Conservation (phyloP, 2,329 filamentous ascomycete genomes). For the Diaporthe aspalathi region DNA sequence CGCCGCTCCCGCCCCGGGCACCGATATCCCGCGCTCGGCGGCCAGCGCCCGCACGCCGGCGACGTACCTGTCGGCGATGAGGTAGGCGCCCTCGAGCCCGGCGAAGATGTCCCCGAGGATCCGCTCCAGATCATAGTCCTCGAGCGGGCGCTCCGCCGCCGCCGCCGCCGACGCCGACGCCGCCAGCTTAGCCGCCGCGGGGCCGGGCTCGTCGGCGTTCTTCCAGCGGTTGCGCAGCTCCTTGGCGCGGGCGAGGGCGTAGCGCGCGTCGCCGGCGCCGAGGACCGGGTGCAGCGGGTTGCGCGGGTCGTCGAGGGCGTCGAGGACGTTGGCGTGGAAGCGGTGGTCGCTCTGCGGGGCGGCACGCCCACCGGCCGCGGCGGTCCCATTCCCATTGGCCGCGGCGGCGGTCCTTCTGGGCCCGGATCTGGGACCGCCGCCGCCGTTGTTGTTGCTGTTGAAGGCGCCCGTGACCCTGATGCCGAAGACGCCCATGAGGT, state of each 20-base stretch:
- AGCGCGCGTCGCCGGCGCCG: constrained; percentile 64
- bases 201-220: constrained; percentile 63
- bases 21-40: constrained; percentile 41
- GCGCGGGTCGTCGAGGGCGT: constrained; percentile 65
- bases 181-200: too few species aligned
- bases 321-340: constrained; percentile 78
- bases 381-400: background rate
- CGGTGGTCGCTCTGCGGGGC: constrained; percentile 47
- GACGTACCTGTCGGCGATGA: constrained; percentile 61
- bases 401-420: background rate
- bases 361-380: too few species aligned
- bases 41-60: constrained; percentile 32
- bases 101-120: constrained; percentile 69
- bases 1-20: constrained; percentile 26
- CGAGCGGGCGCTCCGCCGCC: constrained; percentile 55
- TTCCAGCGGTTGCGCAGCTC: constrained; percentile 80
- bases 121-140: constrained; percentile 69
- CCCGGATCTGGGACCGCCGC: constrained; percentile 11
- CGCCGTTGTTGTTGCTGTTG: background rate
- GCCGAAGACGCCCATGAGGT: constrained; percentile 73
- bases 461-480: constrained; percentile 59
- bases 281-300: constrained; percentile 69
- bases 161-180: too few species aligned
- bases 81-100: constrained; percentile 69
- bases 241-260: constrained; percentile 74